These are phyloP conservation scores for Microcyclospora tardicrescens DNA, from an alignment of 2,329 filamentous ascomycete species.

Conservation along the genomic window DNA sequence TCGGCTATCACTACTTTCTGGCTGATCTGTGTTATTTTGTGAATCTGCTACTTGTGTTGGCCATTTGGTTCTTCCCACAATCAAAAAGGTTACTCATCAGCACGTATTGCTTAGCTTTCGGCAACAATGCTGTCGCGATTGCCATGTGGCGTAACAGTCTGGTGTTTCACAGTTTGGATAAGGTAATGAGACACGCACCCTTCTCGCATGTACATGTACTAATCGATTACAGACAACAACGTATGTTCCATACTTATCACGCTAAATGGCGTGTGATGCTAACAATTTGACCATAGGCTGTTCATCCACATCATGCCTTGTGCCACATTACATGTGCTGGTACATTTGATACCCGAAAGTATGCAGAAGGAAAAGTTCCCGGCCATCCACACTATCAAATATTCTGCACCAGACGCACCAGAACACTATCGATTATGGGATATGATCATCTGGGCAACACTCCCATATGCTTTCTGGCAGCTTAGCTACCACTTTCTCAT, in stretches of 20 bases:
- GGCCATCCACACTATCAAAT: slow-evolving; percentile 71
- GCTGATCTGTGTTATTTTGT: slow-evolving; percentile 98
- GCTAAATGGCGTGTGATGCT: not conserved
- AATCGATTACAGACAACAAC: slow-evolving; percentile 10
- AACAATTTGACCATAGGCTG: slow-evolving; percentile 39
- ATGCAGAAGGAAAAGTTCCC: slow-evolving; percentile 62
- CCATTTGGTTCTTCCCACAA: slow-evolving; percentile 78
- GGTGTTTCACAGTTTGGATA: slow-evolving; percentile 97
- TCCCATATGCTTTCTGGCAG: slow-evolving; percentile 91
- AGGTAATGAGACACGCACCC: slow-evolving; percentile 53
- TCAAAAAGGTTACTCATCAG: slow-evolving; percentile 88
- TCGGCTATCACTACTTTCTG: slow-evolving; percentile 92
- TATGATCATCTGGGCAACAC: slow-evolving; percentile 89
- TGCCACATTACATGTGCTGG: slow-evolving; percentile 79
- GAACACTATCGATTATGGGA: slow-evolving; percentile 67
- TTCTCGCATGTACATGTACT: not conserved
- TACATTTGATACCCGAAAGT: slow-evolving; percentile 61
- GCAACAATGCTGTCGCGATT: slow-evolving; percentile 95
- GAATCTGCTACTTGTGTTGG: slow-evolving; percentile 71
- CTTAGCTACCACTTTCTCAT: slow-evolving; percentile 88
- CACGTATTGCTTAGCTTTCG: slow-evolving; percentile 82
- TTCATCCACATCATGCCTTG: slow-evolving; percentile 99
- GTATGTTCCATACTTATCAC: slow-evolving; percentile 4
- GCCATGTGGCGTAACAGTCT: slow-evolving; percentile 99
- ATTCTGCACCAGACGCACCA: slow-evolving; percentile 52